Evolutionary conservation across 331 rosid species (phyloP).

Genomic region (Malus hybrid): DNA sequence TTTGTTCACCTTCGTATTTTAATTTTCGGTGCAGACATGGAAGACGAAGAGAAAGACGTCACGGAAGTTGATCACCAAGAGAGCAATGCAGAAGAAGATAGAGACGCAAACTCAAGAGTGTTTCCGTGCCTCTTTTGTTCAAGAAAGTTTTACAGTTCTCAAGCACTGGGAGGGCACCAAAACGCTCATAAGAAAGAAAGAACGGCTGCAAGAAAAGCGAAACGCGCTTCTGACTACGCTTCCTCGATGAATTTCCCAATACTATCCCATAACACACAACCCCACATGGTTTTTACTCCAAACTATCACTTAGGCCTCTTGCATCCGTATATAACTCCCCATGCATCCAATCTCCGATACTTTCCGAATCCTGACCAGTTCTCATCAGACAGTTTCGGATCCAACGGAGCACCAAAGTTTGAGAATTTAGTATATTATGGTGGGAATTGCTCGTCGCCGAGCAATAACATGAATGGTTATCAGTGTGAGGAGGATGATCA

Average conservation of each 20-base stretch:
- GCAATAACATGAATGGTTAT: conserved; percentile 2
- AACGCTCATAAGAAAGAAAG: conserved; percentile 86
- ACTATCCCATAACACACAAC: conserved; percentile 16
- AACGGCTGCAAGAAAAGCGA: conserved; percentile 64
- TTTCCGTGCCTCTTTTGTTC: conserved; percentile 73
- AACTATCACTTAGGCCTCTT: conserved; percentile 24
- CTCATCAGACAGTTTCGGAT: conserved; percentile 32
- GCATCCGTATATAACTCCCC: conserved; percentile 47
- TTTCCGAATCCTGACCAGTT: conserved; percentile 25
- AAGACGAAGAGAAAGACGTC: conserved; percentile 15
- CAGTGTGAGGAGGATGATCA: conserved; percentile 27
- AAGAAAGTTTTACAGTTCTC: conserved; percentile 76
- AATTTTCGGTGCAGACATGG: conserved; percentile 33
- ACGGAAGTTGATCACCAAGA: conserved; percentile 20
- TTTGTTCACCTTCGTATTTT: not conserved
- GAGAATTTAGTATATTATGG: conserved; percentile 29
- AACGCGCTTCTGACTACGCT: conserved; percentile 27
- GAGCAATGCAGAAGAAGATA: conserved; percentile 19
- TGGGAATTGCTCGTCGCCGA: conserved; percentile 23
- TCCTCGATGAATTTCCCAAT: conserved; percentile 12
- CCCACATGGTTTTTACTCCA: conserved; percentile 36
- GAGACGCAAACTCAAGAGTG: conserved; percentile 33
- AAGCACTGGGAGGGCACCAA: conserved; percentile 94
- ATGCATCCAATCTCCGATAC: conserved; percentile 38
- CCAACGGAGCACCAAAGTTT: conserved; percentile 37